Percentiles rank a stretch among this genome's conserved stretches.
phyloP scores from a whole-genome alignment of 306 rosid genomes.

The Macrotyloma uniflorum region DNA sequence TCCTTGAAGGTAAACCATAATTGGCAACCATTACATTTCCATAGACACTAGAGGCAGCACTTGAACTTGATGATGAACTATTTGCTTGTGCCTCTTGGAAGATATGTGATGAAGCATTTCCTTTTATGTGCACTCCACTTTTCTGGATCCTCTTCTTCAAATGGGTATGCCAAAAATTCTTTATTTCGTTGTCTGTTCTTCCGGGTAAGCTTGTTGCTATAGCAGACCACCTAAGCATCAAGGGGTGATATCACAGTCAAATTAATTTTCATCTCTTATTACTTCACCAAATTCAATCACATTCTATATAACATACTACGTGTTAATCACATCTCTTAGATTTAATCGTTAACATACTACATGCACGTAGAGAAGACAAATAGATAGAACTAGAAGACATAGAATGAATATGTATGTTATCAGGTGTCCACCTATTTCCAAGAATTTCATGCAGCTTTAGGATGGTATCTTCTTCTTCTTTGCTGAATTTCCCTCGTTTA shows the following conservation, averaged over 20 bases:
- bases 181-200: conserved; percentile 89
- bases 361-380: too few species aligned
- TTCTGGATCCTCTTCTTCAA: conserved; percentile 70
- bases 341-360: not conserved
- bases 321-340: not conserved
- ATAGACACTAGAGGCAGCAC: not conserved
- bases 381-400: too few species aligned
- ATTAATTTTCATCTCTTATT: not conserved
- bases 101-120: not conserved
- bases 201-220: conserved; percentile 92
- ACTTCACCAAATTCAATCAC: conserved; percentile 9
- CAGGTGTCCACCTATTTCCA: conserved; percentile 71
- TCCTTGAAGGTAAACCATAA: conserved; percentile 32
- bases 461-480: conserved; percentile 79
- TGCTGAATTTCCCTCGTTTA: conserved; percentile 86
- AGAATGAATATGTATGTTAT: not conserved
- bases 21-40: not conserved
- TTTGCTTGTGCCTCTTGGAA: conserved; percentile 28
- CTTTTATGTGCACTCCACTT: conserved; percentile 20
- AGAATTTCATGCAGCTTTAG: conserved; percentile 66
- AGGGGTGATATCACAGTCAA: not conserved
- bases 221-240: conserved; percentile 82
- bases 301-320: not conserved
- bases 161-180: conserved; percentile 93
- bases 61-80: not conserved